phyloP scores from a whole-genome alignment of 148 eudicot genomes.

The Vaccinium myrtillus region DNA sequence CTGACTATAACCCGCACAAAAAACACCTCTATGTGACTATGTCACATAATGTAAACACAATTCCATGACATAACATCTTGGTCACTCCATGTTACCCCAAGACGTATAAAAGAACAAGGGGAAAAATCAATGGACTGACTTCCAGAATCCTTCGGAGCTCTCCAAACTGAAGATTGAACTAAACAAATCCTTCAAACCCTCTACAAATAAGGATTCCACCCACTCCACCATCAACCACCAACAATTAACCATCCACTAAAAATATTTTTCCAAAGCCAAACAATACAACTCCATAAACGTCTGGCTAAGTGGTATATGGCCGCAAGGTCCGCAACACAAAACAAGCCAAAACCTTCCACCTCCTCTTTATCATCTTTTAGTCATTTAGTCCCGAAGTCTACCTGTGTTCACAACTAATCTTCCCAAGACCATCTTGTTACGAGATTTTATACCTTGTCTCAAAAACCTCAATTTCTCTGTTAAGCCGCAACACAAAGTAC shows the following conservation, averaged over 20 bases:
- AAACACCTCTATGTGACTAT: not conserved
- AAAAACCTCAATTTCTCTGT: not conserved
- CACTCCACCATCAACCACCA: not conserved
- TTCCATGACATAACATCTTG: not conserved
- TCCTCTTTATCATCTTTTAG: not conserved
- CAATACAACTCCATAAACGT: not conserved
- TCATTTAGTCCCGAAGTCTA: not conserved
- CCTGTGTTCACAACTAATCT: not conserved
- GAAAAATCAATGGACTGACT: not conserved
- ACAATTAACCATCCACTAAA: not conserved
- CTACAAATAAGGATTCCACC: not conserved
- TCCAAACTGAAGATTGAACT: not conserved
- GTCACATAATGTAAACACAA: not conserved
- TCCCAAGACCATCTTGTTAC: not conserved
- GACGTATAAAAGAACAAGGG: not conserved
- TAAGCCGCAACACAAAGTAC: not conserved
- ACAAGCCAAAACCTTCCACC: not conserved
- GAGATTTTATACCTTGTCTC: not conserved
- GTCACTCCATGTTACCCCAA: not conserved
- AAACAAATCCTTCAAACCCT: not conserved
- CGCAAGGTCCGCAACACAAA: not conserved
- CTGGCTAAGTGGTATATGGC: not conserved
- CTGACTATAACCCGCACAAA: not conserved
- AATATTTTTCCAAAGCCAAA: not conserved
- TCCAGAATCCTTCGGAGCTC: not conserved